A percentile compares a stretch with the other conserved stretches of the same genome.
Conservation (phyloP, 805 yeast species). For the Clavispora carvajalis region DNA sequence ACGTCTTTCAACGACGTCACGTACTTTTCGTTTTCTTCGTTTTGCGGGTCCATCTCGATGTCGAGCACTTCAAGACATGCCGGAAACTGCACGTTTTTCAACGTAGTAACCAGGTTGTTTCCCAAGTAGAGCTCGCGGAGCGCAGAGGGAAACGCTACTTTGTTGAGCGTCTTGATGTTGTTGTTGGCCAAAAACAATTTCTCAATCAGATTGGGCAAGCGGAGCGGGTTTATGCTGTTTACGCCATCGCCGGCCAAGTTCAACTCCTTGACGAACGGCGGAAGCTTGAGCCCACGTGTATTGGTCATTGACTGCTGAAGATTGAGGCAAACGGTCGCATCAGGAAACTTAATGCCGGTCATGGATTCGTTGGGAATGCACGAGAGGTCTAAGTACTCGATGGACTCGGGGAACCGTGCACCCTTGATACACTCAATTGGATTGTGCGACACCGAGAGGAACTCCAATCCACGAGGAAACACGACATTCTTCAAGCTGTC, state of each 20-base stretch:
- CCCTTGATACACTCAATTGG: constrained; percentile 41
- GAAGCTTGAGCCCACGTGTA: constrained; percentile 39
- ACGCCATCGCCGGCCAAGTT: constrained; percentile 37
- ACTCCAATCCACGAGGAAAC: constrained; percentile 29
- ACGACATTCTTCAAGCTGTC: constrained; percentile 33
- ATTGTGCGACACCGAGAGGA: constrained; percentile 29
- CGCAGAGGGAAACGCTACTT: constrained; percentile 34
- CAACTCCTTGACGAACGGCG: constrained; percentile 24
- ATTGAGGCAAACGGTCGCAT: constrained; percentile 29
- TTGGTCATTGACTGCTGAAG: constrained; percentile 41
- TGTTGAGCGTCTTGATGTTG: constrained; percentile 41
- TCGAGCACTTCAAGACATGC: constrained; percentile 34
- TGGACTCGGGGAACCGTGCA: constrained; percentile 33
- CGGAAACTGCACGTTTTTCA: constrained; percentile 40
- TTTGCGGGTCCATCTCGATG: constrained; percentile 37
- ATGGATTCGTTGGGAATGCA: constrained; percentile 42
- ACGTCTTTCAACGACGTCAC: constrained; percentile 40
- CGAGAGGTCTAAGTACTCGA: constrained; percentile 34
- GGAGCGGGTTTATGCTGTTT: constrained; percentile 41
- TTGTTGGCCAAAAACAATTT: constrained; percentile 33
- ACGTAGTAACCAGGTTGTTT: constrained; percentile 39
- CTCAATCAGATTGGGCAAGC: constrained; percentile 37
- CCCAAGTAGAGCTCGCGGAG: constrained; percentile 35
- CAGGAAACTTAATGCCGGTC: constrained; percentile 45
- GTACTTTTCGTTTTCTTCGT: constrained; percentile 37